Base-by-base conservation (phyloP, 2,329 filamentous ascomycete genomes). In the Exserohilum rostratum region DNA sequence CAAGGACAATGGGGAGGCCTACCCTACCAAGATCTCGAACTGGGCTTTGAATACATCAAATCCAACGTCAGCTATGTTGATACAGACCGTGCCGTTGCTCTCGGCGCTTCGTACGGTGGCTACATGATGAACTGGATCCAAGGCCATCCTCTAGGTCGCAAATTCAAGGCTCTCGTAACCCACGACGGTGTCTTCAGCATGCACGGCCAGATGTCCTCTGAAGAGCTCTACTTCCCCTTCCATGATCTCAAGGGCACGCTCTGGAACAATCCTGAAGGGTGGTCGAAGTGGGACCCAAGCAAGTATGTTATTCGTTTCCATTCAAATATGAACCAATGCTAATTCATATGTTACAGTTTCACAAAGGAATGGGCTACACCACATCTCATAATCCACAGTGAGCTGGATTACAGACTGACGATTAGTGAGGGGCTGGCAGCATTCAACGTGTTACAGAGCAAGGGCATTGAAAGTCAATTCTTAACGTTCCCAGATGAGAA, bases 331-430 rank as follows among this genome's bases (percentile, higher is more conserved):
- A 18, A 1, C 1, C 3, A 2, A 11, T 18, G 2, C 39, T 42
- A 42, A 42, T 7, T 42, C 1, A 3, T 30, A 9, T 15, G 12
- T 4, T n/a, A 17, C 10, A 42, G 39, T 9, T 80, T 82, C 64
- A 79, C 82, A 0, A 75, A 82, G 31, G 82, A 93, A 63, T 97
- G 93, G 93, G 79, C 84, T 1, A 97, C 93, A 0, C 95, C 95
- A 0, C 88, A 95, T 76, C 80, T 99, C 58, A 87, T 96, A 57
- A 92, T 98, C 50, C 93, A 98, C 76, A 93, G 87, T 68, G 91
- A 95, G 67, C 82, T 95, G 29, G 93, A 98, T 74, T 98, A 96
- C 72, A 85, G 93, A 15, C 79, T 97, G 22, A 89, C 92, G 0
- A 87, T 98, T 49, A 86, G 88, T 0, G 93, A 97, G 74, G 93